Evolutionary conservation across 495 filamentous ascomycete species (phyloP), one percentile per base, ranked within the genome.

Genomic region (Tricharina praecox): DNA sequence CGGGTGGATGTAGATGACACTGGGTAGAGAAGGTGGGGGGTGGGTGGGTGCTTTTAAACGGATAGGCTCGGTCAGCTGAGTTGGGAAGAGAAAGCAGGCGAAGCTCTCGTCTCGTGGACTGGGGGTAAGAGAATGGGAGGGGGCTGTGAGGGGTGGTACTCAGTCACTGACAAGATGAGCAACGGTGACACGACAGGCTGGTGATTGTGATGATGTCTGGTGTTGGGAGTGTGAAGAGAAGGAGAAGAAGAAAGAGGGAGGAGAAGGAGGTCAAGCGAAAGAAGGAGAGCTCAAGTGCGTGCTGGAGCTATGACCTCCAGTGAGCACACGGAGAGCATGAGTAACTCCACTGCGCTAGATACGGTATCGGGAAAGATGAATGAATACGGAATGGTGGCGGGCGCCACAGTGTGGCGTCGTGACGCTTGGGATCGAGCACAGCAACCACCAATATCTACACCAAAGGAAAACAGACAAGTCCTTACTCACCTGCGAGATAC

Each of bases 1-100:
- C 10, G 40, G 32, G 47, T 16, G 36, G 47, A 25, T 30, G 41
- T 23, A 20, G 40, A 16, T 19, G 37, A 41, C 33, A 23, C 35
- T 44, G 41, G 18, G 15, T 33, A 9, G n/a, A 8, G 25, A 34
- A 33, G 28, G 43, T 46, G 43, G 43, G 40, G 43, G n/a, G n/a
- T n/a, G 25, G 18, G 43, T 18, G 18, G 43, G 43, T 15, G 26
- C 28, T 46, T 46, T 46, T 46, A 46, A 46, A 46, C 15, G 8
- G 30, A 32, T 8, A 1, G 5, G 13, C 13, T 18, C 15, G n/a
- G 43, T 46, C 43, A 46, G 43, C 43, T 46, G 43, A 43, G 40
- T 16, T 1, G 24, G n/a, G 37, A 18, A 18, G 35, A 15, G 35
- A 20, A 20, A 20, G 35, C 13, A 20, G 15, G 35, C 13, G 39